phyloP scores from a whole-genome alignment of 2,329 filamentous ascomycete genomes.

The Penicillium concentricum region DNA sequence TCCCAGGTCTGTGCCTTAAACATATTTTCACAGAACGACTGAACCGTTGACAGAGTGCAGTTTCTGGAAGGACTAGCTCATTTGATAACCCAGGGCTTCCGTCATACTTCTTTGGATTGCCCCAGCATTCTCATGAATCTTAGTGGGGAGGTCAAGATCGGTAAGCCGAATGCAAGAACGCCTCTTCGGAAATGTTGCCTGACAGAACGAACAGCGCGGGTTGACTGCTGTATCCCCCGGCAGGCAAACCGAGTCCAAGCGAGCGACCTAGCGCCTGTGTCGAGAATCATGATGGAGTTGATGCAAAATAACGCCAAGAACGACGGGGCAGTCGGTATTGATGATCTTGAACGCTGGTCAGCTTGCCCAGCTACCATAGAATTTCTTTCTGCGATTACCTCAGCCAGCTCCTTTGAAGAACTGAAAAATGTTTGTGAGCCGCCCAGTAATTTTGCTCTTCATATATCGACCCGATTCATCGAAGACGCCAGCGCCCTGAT shows the following conservation, averaged over 20 bases:
- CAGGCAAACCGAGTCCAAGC: not conserved
- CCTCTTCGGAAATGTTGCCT: too few species aligned
- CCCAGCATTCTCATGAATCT: slow-evolving; percentile 25
- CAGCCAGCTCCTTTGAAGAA: slow-evolving; percentile 15
- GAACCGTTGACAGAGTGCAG: not conserved
- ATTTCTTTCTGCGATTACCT: slow-evolving; percentile 11
- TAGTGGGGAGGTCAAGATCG: slow-evolving; percentile 24
- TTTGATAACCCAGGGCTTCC: not conserved
- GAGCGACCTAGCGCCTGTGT: not conserved
- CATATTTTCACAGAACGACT: too few species aligned
- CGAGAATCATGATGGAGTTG: not conserved
- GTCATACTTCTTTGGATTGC: slow-evolving; percentile 22
- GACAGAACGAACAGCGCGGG: too few species aligned
- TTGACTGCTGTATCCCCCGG: not conserved
- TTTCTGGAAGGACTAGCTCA: not conserved
- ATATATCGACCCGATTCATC: too few species aligned
- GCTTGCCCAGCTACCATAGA: slow-evolving; percentile 7
- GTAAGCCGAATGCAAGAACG: too few species aligned
- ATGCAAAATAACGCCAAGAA: not conserved
- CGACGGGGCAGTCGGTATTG: not conserved
- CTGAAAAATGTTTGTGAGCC: slow-evolving; percentile 12
- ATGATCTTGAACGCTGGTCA: slow-evolving; percentile 1
- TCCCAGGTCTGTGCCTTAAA: slow-evolving; percentile 11
- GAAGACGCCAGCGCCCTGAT: too few species aligned
- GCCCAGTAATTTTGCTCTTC: too few species aligned